Conservation (phyloP, 2,329 filamentous ascomycete species). For the Ophidiomyces ophidiicola region DNA sequence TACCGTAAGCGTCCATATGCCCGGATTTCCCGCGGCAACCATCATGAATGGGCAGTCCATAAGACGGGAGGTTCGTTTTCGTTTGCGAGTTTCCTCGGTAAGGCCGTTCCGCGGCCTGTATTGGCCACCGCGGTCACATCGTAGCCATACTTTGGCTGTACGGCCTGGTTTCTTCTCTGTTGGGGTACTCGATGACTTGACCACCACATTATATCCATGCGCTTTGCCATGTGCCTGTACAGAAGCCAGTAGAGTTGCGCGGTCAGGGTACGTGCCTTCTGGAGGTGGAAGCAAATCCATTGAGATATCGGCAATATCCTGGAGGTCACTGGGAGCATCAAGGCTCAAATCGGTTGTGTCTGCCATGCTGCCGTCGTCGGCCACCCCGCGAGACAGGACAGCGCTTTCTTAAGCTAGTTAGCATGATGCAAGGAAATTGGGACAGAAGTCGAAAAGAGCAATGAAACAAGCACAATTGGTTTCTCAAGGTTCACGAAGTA, state of each 20-base stretch:
- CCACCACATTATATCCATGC: slow-evolving; percentile 35
- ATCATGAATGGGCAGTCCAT: slow-evolving; percentile 37
- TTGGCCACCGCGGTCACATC: slow-evolving; percentile 35
- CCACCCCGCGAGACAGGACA: slow-evolving; percentile 5
- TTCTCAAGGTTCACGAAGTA: slow-evolving; percentile 2
- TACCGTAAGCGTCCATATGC: slow-evolving; percentile 34
- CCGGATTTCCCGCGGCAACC: slow-evolving; percentile 33
- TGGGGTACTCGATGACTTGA: slow-evolving; percentile 36
- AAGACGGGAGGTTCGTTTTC: slow-evolving; percentile 32
- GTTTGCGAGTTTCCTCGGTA: slow-evolving; percentile 35
- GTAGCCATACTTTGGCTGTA: slow-evolving; percentile 35
- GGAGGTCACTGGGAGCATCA: slow-evolving; percentile 35
- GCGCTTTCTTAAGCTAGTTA: slow-evolving; percentile 3
- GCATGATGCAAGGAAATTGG: slow-evolving; percentile 4
- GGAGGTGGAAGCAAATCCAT: slow-evolving; percentile 33
- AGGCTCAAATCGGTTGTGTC: slow-evolving; percentile 34
- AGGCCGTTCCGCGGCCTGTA: slow-evolving; percentile 36
- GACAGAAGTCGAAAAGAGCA: background rate
- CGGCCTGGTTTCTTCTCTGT: slow-evolving; percentile 36
- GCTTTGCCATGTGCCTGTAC: slow-evolving; percentile 33
- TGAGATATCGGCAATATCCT: slow-evolving; percentile 34
- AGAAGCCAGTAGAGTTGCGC: slow-evolving; percentile 28
- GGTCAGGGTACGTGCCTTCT: slow-evolving; percentile 35
- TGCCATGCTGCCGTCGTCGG: slow-evolving; percentile 25
- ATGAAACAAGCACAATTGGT: background rate